A percentile compares a stretch with the other conserved stretches of the same genome.
phyloP scores from a whole-genome alignment of 352 stramenopile species.

The Phytophthora crassamura region DNA sequence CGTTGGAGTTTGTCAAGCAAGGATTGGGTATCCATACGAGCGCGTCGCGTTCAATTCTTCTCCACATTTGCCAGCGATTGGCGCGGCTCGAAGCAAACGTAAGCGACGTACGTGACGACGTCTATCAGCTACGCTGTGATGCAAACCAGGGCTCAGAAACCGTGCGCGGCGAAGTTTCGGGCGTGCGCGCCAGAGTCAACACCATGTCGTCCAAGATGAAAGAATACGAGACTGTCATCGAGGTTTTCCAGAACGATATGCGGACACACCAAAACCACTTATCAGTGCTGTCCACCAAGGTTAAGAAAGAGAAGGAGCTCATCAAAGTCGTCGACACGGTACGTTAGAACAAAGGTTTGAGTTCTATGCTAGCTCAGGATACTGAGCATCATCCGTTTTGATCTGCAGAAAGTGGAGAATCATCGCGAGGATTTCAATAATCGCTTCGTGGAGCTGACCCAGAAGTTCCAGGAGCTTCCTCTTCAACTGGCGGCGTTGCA shows the following conservation, averaged over 20 bases:
- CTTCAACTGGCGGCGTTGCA: slow-evolving; percentile 58
- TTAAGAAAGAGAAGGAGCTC: slow-evolving; percentile 67
- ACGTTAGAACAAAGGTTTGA: background rate
- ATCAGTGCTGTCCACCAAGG: slow-evolving; percentile 50
- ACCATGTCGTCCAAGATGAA: slow-evolving; percentile 61
- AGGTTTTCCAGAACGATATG: slow-evolving; percentile 75
- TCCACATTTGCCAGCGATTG: slow-evolving; percentile 70
- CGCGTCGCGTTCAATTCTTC: slow-evolving; percentile 66
- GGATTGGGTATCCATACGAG: slow-evolving; percentile 59
- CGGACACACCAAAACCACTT: slow-evolving; percentile 54
- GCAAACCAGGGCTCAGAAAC: slow-evolving; percentile 47
- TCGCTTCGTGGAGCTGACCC: slow-evolving; percentile 62
- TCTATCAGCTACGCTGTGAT: slow-evolving; percentile 47
- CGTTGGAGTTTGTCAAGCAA: slow-evolving; percentile 54
- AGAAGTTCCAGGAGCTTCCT: slow-evolving; percentile 71
- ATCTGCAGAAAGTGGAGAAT: slow-evolving; percentile 69
- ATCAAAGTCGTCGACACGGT: slow-evolving; percentile 65
- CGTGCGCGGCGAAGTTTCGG: slow-evolving; percentile 54
- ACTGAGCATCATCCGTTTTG: background rate
- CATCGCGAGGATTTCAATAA: slow-evolving; percentile 71
- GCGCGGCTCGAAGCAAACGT: slow-evolving; percentile 52
- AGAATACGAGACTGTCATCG: slow-evolving; percentile 66
- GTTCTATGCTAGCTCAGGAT: background rate
- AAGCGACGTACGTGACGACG: slow-evolving; percentile 51
- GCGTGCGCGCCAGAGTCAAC: slow-evolving; percentile 51